Percentiles rank a stretch among this genome's conserved stretches.
phyloP scores from a whole-genome alignment of 192 early-diverging fungal species.

The Piromyces finnis region DNA sequence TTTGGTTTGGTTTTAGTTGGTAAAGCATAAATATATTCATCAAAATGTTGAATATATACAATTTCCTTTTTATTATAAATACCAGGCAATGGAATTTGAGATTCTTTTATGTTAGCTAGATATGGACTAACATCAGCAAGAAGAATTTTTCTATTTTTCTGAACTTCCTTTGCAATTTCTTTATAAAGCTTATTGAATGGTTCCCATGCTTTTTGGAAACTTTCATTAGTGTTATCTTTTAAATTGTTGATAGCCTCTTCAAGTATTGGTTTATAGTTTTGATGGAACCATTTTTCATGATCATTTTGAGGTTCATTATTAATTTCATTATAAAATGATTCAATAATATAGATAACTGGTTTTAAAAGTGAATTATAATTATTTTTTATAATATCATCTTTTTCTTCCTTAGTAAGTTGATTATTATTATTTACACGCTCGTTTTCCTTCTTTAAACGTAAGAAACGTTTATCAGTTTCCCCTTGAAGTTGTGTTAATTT shows the following conservation, averaged over 20 bases:
- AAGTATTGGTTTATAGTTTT: constrained; percentile 33
- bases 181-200: constrained; percentile 34
- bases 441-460: constrained; percentile 34
- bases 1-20: constrained; percentile 90
- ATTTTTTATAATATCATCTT: constrained; percentile 19
- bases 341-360: constrained; percentile 32
- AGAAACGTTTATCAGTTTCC: constrained; percentile 30
- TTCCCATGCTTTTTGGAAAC: constrained; percentile 28
- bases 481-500: constrained; percentile 33
- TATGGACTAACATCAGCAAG: constrained; percentile 38
- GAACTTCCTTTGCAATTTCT: constrained; percentile 31
- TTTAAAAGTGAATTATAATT: constrained; percentile 33
- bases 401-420: constrained; percentile 12
- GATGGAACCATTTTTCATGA: constrained; percentile 52
- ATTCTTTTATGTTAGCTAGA: constrained; percentile 10
- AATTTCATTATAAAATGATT: constrained; percentile 24
- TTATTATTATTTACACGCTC: constrained; percentile 21
- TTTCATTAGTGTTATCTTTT: constrained; percentile 13
- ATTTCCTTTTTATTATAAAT: constrained; percentile 1
- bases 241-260: constrained; percentile 23
- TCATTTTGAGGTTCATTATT: constrained; percentile 11
- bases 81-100: constrained; percentile 7
- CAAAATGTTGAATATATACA: constrained; percentile 3
- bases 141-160: constrained; percentile 29
- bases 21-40: constrained; percentile 17